Evolutionary conservation across 345 rosid species (phyloP).

Genomic region (Populus tremula): DNA sequence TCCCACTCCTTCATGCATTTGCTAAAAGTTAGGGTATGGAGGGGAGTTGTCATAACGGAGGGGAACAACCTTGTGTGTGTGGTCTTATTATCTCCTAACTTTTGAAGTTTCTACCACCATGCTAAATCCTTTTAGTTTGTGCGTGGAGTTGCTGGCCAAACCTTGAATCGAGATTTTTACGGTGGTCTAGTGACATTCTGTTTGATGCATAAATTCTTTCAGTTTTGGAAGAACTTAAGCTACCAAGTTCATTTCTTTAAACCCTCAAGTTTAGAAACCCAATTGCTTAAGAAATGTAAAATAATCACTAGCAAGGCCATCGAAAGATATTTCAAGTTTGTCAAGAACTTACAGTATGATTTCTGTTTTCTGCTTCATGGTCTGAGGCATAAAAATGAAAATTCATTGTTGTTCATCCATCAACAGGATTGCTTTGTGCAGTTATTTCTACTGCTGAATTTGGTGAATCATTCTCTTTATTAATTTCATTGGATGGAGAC

Average conservation of each 20-base stretch:
- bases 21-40: no score
- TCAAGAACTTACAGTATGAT: not conserved
- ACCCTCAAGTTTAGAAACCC: not conserved
- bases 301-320: not conserved
- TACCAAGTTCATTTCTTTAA: not conserved
- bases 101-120: no score
- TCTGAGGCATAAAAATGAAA: no score
- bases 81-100: no score
- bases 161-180: no score
- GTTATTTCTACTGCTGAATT: not conserved
- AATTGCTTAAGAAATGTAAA: not conserved
- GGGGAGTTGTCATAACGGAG: no score
- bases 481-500: not conserved
- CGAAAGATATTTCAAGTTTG: not conserved
- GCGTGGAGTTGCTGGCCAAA: no score
- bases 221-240: not conserved
- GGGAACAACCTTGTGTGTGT: no score
- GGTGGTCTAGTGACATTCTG: not conserved
- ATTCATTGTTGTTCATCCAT: not conserved
- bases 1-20: no score
- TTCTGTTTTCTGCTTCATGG: not conserved
- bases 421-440: not conserved
- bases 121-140: no score
- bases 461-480: not conserved
- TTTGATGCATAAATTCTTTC: not conserved